A percentile compares a stretch with the other conserved stretches of the same genome.
Evolutionary conservation across 2,329 filamentous ascomycete genomes (phyloP).

Genomic region (Rhynchosporium agropyri): DNA sequence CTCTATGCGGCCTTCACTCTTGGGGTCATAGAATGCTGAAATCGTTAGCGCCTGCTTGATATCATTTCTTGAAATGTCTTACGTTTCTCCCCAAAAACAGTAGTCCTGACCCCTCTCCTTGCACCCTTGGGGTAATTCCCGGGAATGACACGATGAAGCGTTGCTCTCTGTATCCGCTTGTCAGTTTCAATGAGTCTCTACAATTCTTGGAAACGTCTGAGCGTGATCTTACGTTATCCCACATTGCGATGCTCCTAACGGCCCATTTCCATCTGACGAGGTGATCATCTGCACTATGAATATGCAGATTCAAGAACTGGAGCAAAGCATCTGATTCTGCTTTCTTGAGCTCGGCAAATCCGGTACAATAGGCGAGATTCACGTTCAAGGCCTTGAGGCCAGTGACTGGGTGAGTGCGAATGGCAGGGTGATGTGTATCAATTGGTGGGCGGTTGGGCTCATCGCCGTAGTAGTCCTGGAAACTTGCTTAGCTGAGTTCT

Average conservation of each 20-base stretch:
- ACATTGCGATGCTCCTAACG: constrained; percentile 35
- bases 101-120: constrained; percentile 34
- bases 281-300: constrained; percentile 37
- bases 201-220: not conserved
- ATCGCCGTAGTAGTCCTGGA: constrained; percentile 32
- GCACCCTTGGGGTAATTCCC: constrained; percentile 30
- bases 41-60: too few relatives aligned
- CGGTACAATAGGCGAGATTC: constrained; percentile 32
- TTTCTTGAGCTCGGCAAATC: constrained; percentile 38
- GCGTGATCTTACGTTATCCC: constrained; percentile 35
- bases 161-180: constrained; percentile 25
- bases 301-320: constrained; percentile 33
- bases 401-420: constrained; percentile 41
- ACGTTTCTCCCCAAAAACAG: constrained; percentile 39
- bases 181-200: constrained; percentile 25
- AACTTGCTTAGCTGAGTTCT: not conserved
- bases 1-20: constrained; percentile 32
- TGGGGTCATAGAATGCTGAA: constrained; percentile 33
- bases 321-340: constrained; percentile 34
- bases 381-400: constrained; percentile 36
- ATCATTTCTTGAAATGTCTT: constrained; percentile 16
- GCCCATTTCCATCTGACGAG: constrained; percentile 39
- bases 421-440: constrained; percentile 39
- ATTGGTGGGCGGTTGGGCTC: constrained; percentile 37
- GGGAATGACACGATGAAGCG: constrained; percentile 35